These are phyloP conservation scores for Lipomyces spencermartinsiae DNA, from an alignment of 805 yeast genomes.

Conservation along the genomic window DNA sequence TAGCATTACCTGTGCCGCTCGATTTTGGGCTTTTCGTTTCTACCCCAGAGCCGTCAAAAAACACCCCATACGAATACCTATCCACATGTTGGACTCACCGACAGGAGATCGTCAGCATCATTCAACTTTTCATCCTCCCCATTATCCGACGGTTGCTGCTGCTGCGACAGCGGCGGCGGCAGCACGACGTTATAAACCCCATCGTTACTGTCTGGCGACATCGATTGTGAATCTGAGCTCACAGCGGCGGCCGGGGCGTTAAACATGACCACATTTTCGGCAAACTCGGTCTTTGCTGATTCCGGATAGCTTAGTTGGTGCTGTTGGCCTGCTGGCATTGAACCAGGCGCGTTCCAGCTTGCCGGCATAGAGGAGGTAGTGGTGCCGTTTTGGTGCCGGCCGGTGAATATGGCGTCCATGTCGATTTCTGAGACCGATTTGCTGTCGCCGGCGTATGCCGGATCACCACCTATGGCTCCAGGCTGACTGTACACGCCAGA, in stretches of 20 bases:
- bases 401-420: not conserved
- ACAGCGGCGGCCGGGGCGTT: not conserved
- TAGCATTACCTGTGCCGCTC: slow-evolving; percentile 32
- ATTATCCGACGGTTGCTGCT: not conserved
- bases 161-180: not conserved
- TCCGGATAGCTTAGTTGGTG: not conserved
- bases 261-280: not conserved
- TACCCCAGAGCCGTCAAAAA: slow-evolving; percentile 47
- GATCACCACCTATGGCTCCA: not conserved
- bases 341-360: not conserved
- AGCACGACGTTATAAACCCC: not conserved
- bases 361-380: not conserved
- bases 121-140: slow-evolving; percentile 16
- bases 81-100: not conserved
- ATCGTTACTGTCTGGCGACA: not conserved
- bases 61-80: not conserved
- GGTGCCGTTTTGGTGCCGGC: not conserved
- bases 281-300: not conserved
- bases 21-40: slow-evolving; percentile 49
- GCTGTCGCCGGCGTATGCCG: not conserved
- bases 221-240: not conserved
- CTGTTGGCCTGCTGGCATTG: not conserved
- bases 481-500: not conserved
- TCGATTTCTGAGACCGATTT: not conserved
- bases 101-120: slow-evolving; percentile 14